Percentiles rank a stretch among this genome's conserved stretches.
Evolutionary conservation across 2,329 filamentous ascomycete species (phyloP).

Genomic region (Acrodontium crateriforme): DNA sequence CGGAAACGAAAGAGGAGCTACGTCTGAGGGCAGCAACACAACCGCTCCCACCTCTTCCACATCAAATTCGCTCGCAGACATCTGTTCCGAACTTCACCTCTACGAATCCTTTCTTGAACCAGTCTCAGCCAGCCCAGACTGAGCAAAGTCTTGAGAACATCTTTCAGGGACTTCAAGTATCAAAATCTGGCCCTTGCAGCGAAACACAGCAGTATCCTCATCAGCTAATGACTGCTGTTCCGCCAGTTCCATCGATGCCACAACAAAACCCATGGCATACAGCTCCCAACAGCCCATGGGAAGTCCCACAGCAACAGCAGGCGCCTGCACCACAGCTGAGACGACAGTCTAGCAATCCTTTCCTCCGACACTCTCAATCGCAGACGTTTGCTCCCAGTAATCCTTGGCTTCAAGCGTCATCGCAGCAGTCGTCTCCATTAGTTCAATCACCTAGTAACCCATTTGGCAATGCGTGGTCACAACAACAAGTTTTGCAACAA

Average conservation of each 20-base stretch:
- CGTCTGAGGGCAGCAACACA: too few relatives aligned
- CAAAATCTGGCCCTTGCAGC: slow-evolving; percentile 9
- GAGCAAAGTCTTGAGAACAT: slow-evolving; percentile 17
- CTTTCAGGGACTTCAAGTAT: slow-evolving; percentile 63
- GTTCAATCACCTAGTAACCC: slow-evolving; percentile 7
- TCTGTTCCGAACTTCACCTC: slow-evolving; percentile 27
- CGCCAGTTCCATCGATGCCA: slow-evolving; percentile 18
- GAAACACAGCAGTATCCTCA: slow-evolving; percentile 6
- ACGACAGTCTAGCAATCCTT: slow-evolving; percentile 36
- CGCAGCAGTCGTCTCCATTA: slow-evolving; percentile 1
- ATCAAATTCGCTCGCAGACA: slow-evolving; percentile 23
- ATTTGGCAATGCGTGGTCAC: slow-evolving; percentile 6
- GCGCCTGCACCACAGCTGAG: slow-evolving; percentile 27
- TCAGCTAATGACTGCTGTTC: slow-evolving; percentile 8
- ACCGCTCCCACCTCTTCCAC: slow-evolving; percentile 15
- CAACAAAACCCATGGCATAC: slow-evolving; percentile 12
- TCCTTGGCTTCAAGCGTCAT: slow-evolving; percentile 20
- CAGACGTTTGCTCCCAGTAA: slow-evolving; percentile 30
- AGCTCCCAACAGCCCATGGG: slow-evolving; percentile 7
- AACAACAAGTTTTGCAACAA: slow-evolving; percentile 6
- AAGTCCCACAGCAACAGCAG: slow-evolving; percentile 13
- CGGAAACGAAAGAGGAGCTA: slow-evolving; percentile 16
- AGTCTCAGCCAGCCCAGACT: slow-evolving; percentile 16
- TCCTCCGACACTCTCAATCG: slow-evolving; percentile 29
- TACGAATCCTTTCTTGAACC: slow-evolving; percentile 57